Conservation (phyloP, 306 rosid species). For the Quercus cerris region DNA sequence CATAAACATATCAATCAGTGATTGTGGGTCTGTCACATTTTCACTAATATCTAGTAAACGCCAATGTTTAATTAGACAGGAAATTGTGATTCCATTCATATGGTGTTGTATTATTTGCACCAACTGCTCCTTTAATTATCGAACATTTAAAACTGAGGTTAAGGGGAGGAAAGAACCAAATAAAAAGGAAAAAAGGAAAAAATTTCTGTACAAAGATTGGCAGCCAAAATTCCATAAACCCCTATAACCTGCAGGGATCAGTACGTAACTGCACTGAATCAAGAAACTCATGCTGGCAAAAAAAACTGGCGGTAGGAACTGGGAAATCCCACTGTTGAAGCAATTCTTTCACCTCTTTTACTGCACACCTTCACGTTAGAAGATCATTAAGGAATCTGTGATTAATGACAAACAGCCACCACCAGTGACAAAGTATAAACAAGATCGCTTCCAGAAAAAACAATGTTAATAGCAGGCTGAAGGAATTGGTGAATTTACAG, state of each 20-base stretch:
- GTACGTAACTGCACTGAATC: constrained; percentile 35
- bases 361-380: constrained; percentile 29
- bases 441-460: constrained; percentile 34
- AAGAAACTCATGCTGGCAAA: constrained; percentile 36
- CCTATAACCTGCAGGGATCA: constrained; percentile 40
- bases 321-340: constrained; percentile 21
- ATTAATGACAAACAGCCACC: constrained; percentile 24
- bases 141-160: constrained; percentile 38
- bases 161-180: constrained; percentile 13
- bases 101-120: constrained; percentile 65
- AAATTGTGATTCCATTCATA: constrained; percentile 22
- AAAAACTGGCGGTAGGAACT: constrained; percentile 21
- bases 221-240: constrained; percentile 61
- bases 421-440: constrained; percentile 29
- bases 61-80: constrained; percentile 3
- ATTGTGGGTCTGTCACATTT: background rate
- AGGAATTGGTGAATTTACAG: constrained; percentile 13
- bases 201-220: constrained; percentile 71
- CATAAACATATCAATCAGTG: background rate
- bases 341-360: constrained; percentile 17
- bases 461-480: constrained; percentile 21
- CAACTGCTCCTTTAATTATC: constrained; percentile 46
- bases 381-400: constrained; percentile 26
- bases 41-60: background rate
- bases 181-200: constrained; percentile 6